These are phyloP conservation scores for Rubia yunnanensis DNA, from an alignment of 257 asterid genomes.

Conservation along the genomic window DNA sequence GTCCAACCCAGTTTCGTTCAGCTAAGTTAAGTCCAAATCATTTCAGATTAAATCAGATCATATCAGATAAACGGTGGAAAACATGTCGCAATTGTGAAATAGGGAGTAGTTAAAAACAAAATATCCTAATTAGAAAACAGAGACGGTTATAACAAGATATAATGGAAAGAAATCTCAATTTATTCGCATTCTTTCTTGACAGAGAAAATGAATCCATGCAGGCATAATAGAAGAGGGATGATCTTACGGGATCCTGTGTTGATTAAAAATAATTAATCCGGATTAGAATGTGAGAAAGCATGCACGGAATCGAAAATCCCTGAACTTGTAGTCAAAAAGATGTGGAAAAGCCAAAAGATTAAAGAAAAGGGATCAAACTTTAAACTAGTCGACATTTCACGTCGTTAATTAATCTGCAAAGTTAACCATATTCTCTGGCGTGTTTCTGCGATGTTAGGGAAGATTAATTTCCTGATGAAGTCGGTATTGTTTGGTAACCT, in stretches of 20 bases:
- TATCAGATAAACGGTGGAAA: too few species aligned
- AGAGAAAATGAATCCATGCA: background rate
- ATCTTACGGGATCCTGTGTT: background rate
- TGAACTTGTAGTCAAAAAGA: constrained; percentile 1
- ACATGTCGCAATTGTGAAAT: too few species aligned
- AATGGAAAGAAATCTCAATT: too few species aligned
- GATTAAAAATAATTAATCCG: background rate
- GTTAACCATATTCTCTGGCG: background rate
- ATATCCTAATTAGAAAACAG: too few species aligned
- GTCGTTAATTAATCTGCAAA: background rate
- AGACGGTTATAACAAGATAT: too few species aligned
- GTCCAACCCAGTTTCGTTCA: too few species aligned
- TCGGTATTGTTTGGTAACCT: background rate
- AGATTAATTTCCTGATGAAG: background rate
- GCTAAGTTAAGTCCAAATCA: too few species aligned
- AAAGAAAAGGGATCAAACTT: constrained; percentile 9
- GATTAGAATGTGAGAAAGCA: background rate
- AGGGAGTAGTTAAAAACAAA: too few species aligned
- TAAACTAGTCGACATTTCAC: too few species aligned
- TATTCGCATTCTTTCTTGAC: constrained; percentile 2
- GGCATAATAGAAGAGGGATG: background rate
- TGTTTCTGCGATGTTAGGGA: background rate
- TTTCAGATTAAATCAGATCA: too few species aligned
- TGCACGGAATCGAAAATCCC: constrained; percentile 1
- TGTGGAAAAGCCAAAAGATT: background rate